phyloP scores from a whole-genome alignment of 2,329 filamentous ascomycete species.

The Fusarium cicatricum region DNA sequence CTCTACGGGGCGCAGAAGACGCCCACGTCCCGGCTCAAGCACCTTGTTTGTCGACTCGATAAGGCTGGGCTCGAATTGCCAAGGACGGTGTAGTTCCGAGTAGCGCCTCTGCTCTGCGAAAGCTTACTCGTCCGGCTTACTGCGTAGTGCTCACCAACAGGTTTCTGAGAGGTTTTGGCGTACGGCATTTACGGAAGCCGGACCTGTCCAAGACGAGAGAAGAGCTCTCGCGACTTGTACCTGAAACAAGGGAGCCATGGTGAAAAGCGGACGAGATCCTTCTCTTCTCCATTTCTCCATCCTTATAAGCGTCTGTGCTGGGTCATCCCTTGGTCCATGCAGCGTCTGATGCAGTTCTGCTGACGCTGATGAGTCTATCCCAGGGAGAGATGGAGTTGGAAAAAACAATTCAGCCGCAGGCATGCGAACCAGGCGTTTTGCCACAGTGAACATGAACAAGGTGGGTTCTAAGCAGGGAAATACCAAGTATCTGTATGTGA shows the following conservation, averaged over 20 bases:
- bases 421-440: constrained; percentile 34
- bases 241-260: constrained; percentile 37
- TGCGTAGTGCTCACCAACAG: constrained; percentile 28
- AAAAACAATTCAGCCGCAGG: constrained; percentile 25
- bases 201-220: constrained; percentile 8
- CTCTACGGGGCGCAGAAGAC: constrained; percentile 19
- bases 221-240: constrained; percentile 25
- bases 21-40: constrained; percentile 18
- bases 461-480: too few species aligned
- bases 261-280: constrained; percentile 20
- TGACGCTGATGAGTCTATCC: constrained; percentile 15
- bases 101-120: constrained; percentile 19
- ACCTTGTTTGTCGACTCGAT: constrained; percentile 18
- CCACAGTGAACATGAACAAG: constrained; percentile 10
- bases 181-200: constrained; percentile 23
- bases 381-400: constrained; percentile 8
- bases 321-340: constrained; percentile 36
- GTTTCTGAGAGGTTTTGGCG: constrained; percentile 23
- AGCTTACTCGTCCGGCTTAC: too few species aligned
- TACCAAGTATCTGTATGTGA: too few species aligned
- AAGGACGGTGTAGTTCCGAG: constrained; percentile 9
- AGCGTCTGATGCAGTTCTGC: constrained; percentile 20
- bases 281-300: constrained; percentile 8
- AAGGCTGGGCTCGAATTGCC: constrained; percentile 28
- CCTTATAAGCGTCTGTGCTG: constrained; percentile 9